These are phyloP conservation scores for Quillaja saponaria DNA, from an alignment of 306 rosid genomes.

Conservation along the genomic window DNA sequence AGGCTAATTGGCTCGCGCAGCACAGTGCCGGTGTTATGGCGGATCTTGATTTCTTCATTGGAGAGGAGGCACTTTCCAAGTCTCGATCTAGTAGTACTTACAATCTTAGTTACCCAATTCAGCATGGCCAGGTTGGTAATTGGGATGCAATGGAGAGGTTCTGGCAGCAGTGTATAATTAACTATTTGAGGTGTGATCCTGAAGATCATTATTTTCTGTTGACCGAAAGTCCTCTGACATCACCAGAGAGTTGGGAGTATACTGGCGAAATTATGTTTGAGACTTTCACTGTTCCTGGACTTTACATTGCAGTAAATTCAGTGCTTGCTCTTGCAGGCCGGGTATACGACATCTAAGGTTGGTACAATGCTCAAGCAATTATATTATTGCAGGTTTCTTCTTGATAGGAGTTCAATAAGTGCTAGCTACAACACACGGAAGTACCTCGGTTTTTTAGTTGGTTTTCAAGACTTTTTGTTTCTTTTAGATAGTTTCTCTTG, in stretches of 20 bases:
- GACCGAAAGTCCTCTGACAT: conserved; percentile 93
- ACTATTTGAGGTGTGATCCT: conserved; percentile 95
- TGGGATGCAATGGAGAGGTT: conserved; percentile 99
- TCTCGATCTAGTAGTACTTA: conserved; percentile 83
- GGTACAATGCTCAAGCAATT: conserved; percentile 19
- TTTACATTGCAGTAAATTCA: conserved; percentile 91
- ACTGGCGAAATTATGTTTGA: conserved; percentile 98
- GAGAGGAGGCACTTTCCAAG: conserved; percentile 84
- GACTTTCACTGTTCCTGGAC: conserved; percentile 98
- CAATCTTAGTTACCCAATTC: conserved; percentile 77
- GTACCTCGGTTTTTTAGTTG: neutral
- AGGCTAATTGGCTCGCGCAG: conserved; percentile 82
- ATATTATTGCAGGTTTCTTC: conserved; percentile 5
- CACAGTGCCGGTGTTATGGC: conserved; percentile 99
- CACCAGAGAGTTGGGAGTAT: conserved; percentile 97
- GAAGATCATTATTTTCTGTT: conserved; percentile 96
- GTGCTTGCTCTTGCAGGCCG: conserved; percentile 99
- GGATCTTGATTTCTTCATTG: conserved; percentile 97
- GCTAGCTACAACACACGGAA: conserved; percentile 17
- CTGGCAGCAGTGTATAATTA: conserved; percentile 98
- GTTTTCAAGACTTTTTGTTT: conserved; percentile 17
- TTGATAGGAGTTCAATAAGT: conserved; percentile 11
- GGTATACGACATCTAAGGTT: conserved; percentile 98
- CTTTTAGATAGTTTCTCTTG: conserved; percentile 19
- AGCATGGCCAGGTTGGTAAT: conserved; percentile 87